These are phyloP conservation scores for Annona cherimola DNA, from an alignment of 164 flowering plant species.

Conservation along the genomic window DNA sequence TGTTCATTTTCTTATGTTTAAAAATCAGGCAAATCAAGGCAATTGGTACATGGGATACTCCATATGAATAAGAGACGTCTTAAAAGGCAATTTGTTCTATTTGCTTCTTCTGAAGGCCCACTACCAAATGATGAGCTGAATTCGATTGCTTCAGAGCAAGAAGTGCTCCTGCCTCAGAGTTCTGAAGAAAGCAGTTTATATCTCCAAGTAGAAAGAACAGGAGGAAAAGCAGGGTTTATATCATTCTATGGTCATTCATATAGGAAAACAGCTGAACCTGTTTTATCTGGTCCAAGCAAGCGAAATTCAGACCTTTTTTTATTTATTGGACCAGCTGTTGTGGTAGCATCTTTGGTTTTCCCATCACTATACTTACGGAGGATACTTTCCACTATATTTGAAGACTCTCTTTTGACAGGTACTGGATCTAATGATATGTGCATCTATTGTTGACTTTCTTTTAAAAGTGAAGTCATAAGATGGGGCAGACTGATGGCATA, in stretches of 20 bases:
- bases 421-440: background rate
- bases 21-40: conserved; percentile 26
- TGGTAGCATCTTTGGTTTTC: conserved; percentile 84
- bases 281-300: conserved; percentile 20
- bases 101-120: conserved; percentile 43
- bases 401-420: conserved; percentile 95
- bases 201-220: conserved; percentile 25
- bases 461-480: background rate
- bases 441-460: background rate
- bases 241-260: conserved; percentile 57
- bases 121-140: conserved; percentile 25
- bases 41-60: conserved; percentile 16
- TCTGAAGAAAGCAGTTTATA: conserved; percentile 21
- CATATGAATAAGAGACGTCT: conserved; percentile 17
- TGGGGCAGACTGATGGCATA: background rate
- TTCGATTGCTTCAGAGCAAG: conserved; percentile 32
- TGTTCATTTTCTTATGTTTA: conserved; percentile 6
- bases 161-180: conserved; percentile 18
- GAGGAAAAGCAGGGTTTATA: conserved; percentile 75
- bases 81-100: conserved; percentile 23
- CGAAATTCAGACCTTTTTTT: conserved; percentile 41
- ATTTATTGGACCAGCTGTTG: conserved; percentile 78
- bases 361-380: conserved; percentile 85
- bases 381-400: conserved; percentile 73
- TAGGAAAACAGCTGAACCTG: conserved; percentile 24